Conservation (phyloP, 208 protist species). For the Lotmaria passim region DNA sequence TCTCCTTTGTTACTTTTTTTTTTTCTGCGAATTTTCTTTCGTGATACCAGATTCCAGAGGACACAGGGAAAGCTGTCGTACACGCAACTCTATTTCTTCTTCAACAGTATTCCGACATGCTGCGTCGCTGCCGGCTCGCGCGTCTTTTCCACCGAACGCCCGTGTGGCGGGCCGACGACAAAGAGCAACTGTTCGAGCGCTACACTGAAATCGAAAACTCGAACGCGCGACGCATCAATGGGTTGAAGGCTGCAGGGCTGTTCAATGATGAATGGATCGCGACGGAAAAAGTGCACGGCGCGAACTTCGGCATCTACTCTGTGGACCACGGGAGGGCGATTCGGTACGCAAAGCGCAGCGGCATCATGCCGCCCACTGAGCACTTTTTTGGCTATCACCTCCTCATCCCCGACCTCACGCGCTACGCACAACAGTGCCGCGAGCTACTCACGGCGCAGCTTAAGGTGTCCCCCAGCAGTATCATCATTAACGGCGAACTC, state of each 20-base stretch:
- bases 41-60: too few species aligned
- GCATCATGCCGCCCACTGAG: slow-evolving; percentile 77
- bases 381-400: slow-evolving; percentile 91
- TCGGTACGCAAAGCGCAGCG: slow-evolving; percentile 81
- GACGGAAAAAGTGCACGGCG: slow-evolving; percentile 89
- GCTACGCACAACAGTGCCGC: slow-evolving; percentile 40
- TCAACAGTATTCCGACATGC: slow-evolving; percentile 14
- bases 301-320: slow-evolving; percentile 89
- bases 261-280: slow-evolving; percentile 89
- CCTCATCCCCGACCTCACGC: slow-evolving; percentile 70
- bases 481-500: slow-evolving; percentile 85
- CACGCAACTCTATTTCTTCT: background rate
- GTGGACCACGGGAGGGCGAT: slow-evolving; percentile 57
- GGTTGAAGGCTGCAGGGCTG: slow-evolving; percentile 46
- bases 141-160: slow-evolving; percentile 32
- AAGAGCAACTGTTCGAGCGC: slow-evolving; percentile 60
- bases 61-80: background rate
- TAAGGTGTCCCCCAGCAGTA: slow-evolving; percentile 39
- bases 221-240: slow-evolving; percentile 65
- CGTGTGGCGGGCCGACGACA: slow-evolving; percentile 37
- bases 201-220: slow-evolving; percentile 90
- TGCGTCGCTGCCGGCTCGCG: slow-evolving; percentile 17
- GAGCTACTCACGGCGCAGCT: slow-evolving; percentile 48
- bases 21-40: too few species aligned
- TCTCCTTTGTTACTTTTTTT: too few species aligned